Evolutionary conservation across 2,329 filamentous ascomycete species (phyloP).

Genomic region (Amauroascus verrucosus): DNA sequence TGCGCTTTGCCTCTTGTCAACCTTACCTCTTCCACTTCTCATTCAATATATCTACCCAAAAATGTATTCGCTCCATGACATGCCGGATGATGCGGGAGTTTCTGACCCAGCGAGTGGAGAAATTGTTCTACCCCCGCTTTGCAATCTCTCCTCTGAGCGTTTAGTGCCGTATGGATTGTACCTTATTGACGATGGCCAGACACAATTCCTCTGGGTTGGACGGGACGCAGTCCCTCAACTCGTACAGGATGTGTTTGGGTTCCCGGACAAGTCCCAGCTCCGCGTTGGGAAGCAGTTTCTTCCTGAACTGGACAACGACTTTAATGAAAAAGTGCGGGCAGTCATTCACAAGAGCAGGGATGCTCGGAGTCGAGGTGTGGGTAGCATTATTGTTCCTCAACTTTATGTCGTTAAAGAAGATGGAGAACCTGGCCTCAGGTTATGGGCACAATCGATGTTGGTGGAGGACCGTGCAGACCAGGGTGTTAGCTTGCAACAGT

Average conservation of each 20-base stretch:
- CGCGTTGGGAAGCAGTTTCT: slow-evolving; percentile 84
- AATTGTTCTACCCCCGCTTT: slow-evolving; percentile 71
- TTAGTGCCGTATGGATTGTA: slow-evolving; percentile 87
- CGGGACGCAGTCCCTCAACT: slow-evolving; percentile 86
- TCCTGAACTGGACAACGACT: slow-evolving; percentile 85
- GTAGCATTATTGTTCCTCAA: slow-evolving; percentile 85
- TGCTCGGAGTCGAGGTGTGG: slow-evolving; percentile 73
- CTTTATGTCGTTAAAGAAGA: slow-evolving; percentile 91
- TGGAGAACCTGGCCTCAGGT: slow-evolving; percentile 83
- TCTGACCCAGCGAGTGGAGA: slow-evolving; percentile 79
- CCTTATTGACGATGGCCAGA: slow-evolving; percentile 92
- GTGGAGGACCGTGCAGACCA: slow-evolving; percentile 94
- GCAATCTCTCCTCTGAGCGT: slow-evolving; percentile 80
- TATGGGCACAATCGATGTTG: slow-evolving; percentile 93
- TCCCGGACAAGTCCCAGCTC: slow-evolving; percentile 70
- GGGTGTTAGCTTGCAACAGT: slow-evolving; percentile 83
- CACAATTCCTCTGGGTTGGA: slow-evolving; percentile 94
- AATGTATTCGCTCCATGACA: slow-evolving; percentile 82
- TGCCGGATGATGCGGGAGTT: slow-evolving; percentile 85
- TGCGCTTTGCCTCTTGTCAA: slow-evolving; percentile 87
- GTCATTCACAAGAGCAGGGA: slow-evolving; percentile 89
- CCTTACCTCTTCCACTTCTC: slow-evolving; percentile 75
- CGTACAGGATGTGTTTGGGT: slow-evolving; percentile 78
- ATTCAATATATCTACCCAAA: slow-evolving; percentile 87
- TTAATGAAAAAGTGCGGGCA: slow-evolving; percentile 85